Evolutionary conservation across 306 rosid genomes (phyloP), one percentile per base, ranked within the genome.

Genomic region (Quercus cerris): DNA sequence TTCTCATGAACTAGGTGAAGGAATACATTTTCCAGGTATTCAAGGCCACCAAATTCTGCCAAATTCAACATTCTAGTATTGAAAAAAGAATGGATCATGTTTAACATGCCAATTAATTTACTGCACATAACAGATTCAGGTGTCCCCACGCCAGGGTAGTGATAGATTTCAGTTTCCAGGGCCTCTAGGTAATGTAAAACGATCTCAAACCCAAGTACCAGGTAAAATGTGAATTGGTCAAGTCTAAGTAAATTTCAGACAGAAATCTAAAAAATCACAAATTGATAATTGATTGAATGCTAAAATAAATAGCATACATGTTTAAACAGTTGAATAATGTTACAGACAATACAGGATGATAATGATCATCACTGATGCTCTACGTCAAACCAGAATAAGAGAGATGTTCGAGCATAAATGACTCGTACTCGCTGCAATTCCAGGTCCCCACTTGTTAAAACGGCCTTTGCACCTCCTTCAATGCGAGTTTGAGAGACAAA

Each of bases 401-500:
- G 84, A 27, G 93, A 87, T 6, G 98, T 88, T 79, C 91, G 82
- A 49, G 97, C 84, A 85, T 93, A 95, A 73, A 93, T 91, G 56
- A 95, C 99, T 77, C 97, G 88, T 68, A 95, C 99, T 18, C 97
- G 95, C 84, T 91, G 97, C 91, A 95, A 81, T 1, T 86, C 78
- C 78, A 95, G 80, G 82, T 93, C 88, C 15, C 97, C 99, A 23
- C 90, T 89, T 7, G 97, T 94, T 67, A 89, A 64, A 57, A 94
- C 95, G 14, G 99, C 99, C 82, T 90, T 94, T 58, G 97, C 91
- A 2, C 99, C 99, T 1, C 97, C 99, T 77, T 94, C 99, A 0
- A 94, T 94, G n/a, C 97, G 95, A 35, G 99, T 94, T 79, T 90
- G 91, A 31, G 97, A 93, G 51, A 94, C 99, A 4, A 90, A 94